Evolutionary conservation across 116 monocot genomes (phyloP).

Genomic region (Trichopus zeylanicus): DNA sequence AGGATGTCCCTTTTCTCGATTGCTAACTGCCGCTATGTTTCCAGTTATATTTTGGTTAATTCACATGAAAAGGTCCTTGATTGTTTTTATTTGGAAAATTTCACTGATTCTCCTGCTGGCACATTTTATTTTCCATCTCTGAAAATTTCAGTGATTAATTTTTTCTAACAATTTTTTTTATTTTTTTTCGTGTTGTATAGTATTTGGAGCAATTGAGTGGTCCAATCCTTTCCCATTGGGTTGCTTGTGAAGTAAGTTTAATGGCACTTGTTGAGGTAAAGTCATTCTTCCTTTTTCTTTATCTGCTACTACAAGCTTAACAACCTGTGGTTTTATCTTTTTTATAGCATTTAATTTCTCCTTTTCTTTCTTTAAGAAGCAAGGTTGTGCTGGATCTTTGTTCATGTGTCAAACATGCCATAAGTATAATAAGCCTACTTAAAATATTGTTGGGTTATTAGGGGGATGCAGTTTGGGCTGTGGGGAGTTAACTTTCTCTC

Average conservation of each 20-base stretch:
- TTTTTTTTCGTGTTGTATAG: slow-evolving; percentile 24
- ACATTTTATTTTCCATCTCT: not conserved
- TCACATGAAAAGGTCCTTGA: not conserved
- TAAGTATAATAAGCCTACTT: too few species aligned
- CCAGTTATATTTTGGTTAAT: not conserved
- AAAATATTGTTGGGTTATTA: too few species aligned
- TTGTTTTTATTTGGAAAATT: not conserved
- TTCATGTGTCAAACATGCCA: too few species aligned
- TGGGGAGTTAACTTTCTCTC: too few species aligned
- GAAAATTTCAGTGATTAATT: not conserved
- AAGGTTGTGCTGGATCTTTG: not conserved
- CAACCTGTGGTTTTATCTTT: too few species aligned
- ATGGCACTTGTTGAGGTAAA: slow-evolving; percentile 71
- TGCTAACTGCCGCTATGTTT: too few species aligned
- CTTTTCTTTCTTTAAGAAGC: not conserved
- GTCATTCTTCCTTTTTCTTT: not conserved
- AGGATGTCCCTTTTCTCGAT: too few species aligned
- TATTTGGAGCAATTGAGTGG: slow-evolving; percentile 70
- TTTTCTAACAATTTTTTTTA: too few species aligned
- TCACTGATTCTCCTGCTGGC: not conserved
- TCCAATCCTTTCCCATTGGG: slow-evolving; percentile 62
- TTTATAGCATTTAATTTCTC: not conserved
- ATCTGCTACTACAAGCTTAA: not conserved
- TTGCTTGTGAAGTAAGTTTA: slow-evolving; percentile 70
- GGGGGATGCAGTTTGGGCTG: too few species aligned